phyloP scores from a whole-genome alignment of 176 grass and related monocot genomes.

The Hyparrhenia diplandra region DNA sequence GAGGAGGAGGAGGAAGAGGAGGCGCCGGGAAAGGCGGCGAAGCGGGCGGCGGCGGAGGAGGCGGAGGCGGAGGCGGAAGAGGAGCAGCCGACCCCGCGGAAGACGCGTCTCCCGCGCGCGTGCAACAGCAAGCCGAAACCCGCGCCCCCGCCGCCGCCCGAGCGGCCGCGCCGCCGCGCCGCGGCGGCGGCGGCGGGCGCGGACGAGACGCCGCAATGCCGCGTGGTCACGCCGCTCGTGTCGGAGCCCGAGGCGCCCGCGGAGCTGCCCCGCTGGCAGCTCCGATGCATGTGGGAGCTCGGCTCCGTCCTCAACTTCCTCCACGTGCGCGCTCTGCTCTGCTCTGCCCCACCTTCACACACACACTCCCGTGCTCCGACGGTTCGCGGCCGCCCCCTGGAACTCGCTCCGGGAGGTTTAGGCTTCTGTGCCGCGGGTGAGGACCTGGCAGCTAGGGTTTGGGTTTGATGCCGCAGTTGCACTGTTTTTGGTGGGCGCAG shows the following conservation, averaged over 20 bases:
- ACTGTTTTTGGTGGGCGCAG: conserved; percentile 35
- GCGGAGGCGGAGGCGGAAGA: background rate
- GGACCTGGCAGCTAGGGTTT: conserved; percentile 22
- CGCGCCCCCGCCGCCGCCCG: conserved; percentile 34
- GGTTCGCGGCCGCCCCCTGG: background rate
- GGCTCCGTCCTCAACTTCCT: conserved; percentile 97
- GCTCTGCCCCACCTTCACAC: background rate
- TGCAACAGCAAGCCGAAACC: conserved; percentile 57
- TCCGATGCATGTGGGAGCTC: conserved; percentile 98
- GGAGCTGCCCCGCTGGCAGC: conserved; percentile 62
- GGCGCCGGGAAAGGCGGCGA: background rate
- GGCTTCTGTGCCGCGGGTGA: background rate
- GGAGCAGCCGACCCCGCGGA: conserved; percentile 34
- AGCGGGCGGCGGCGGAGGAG: too few relatives aligned
- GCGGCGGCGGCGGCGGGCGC: conserved; percentile 32
- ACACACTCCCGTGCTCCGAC: background rate
- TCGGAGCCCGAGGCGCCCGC: conserved; percentile 61
- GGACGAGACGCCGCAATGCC: conserved; percentile 55
- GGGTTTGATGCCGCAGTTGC: conserved; percentile 33
- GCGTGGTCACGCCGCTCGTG: conserved; percentile 80
- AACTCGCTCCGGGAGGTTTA: background rate
- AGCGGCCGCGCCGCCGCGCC: conserved; percentile 55
- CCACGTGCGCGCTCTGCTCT: conserved; percentile 49
- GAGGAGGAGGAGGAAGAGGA: background rate
- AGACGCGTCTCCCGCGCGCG: conserved; percentile 73